These are phyloP conservation scores for Betula pendula DNA, from an alignment of 306 rosid genomes.

Conservation along the genomic window DNA sequence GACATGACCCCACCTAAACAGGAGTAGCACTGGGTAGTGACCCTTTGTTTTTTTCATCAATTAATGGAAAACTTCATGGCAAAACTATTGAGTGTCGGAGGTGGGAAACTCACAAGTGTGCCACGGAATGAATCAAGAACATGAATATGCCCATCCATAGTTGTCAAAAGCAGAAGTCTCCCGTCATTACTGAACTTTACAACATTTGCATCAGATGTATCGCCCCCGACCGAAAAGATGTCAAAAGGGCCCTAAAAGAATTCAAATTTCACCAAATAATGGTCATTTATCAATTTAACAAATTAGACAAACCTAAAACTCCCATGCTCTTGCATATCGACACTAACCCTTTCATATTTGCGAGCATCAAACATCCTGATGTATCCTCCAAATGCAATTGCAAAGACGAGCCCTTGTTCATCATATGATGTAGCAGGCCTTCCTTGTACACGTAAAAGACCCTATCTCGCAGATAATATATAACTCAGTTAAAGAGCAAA, in stretches of 20 bases:
- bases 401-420: conserved; percentile 90
- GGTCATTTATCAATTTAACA: conserved; percentile 20
- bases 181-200: conserved; percentile 96
- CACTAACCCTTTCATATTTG: conserved; percentile 79
- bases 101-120: conserved; percentile 64
- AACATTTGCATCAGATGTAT: conserved; percentile 88
- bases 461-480: conserved; percentile 39
- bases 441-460: conserved; percentile 91
- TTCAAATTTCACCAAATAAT: conserved; percentile 29
- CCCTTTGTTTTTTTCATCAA: neutral
- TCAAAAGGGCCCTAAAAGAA: conserved; percentile 84
- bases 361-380: conserved; percentile 91
- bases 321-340: conserved; percentile 13
- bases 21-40: neutral
- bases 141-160: conserved; percentile 82
- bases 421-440: conserved; percentile 93
- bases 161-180: conserved; percentile 83
- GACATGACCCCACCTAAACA: neutral
- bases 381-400: conserved; percentile 89
- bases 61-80: neutral
- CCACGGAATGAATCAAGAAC: conserved; percentile 95
- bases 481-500: conserved; percentile 10
- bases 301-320: neutral
- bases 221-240: conserved; percentile 88
- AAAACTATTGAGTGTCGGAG: conserved; percentile 8